Base-by-base conservation (phyloP, 2,329 filamentous ascomycete species). In the Scopulariopsis brevicaulis region DNA sequence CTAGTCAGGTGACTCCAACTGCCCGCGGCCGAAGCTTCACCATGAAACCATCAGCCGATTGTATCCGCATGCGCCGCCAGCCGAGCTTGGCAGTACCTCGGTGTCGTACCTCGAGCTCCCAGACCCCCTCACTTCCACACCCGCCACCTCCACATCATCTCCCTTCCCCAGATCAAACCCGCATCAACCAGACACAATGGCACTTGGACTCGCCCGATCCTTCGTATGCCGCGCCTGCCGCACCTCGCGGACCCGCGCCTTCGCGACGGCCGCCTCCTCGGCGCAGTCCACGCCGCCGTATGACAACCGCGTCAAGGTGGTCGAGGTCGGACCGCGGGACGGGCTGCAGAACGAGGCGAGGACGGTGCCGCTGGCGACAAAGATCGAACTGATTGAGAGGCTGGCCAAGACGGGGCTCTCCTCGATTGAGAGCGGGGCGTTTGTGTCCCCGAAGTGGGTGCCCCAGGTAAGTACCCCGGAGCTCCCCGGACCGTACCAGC, bases 311-410 rank as follows among this genome's bases (percentile, higher is more conserved):
- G 78, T 84, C 60, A 79, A 77, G 71, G 84, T 95, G 46, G 85
- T 94, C 61, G 90, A 95, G 74, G 90, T 95, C 61, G 89, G 89
- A 10, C 89, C 90, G 37, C 80, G 90, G 63, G 90, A 95, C 74
- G 90, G 90, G n/a, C 73, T 95, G 57, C 90, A 96, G 69, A 95
- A 94, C 67, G 88, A 94, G 74, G 88, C 87, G 72, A 81, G 76
- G 62, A 77, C 77, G 32, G 86, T 95, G 62, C 76, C 88, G 0
- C 74, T 89, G 12, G 76, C 78, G 7, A 90, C 85, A 2, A 95
- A 95, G 71, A 80, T 93, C 58, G 83, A 91, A 63, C 72, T 95
- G 57, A 87, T 95, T 46, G 79, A 85, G 63, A 76, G 82, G 60
- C 74, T 95, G 61, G 82, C 84, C 37, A 73, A 74, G 62, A 87